A percentile compares a stretch with the other conserved stretches of the same genome.
phyloP scores from a whole-genome alignment of 2,329 filamentous ascomycete genomes.

The Macrophomina pseudophaseolina region DNA sequence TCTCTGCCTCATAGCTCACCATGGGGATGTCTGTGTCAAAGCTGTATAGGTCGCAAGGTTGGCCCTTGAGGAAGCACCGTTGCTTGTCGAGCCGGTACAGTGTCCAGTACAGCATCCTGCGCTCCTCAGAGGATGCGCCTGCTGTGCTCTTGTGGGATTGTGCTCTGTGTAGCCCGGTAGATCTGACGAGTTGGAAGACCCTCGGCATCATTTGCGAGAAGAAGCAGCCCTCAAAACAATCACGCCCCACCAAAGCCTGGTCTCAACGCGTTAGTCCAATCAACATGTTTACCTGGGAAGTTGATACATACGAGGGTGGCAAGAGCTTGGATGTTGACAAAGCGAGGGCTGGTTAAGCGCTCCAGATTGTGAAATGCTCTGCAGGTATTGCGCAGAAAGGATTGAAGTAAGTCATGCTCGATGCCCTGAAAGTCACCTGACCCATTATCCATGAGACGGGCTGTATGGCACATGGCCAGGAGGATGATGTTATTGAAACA shows the following conservation, averaged over 20 bases:
- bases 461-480: conserved; percentile 3
- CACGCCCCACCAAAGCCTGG: not conserved
- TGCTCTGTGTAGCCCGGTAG: not conserved
- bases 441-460: not conserved
- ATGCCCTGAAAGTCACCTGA: not conserved
- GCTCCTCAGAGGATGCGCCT: not conserved
- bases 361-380: conserved; percentile 2
- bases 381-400: not conserved
- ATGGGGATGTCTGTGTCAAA: conserved; percentile 2
- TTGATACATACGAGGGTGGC: not conserved
- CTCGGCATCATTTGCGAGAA: conserved; percentile 2
- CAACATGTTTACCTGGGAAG: not conserved
- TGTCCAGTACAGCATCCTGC: conserved; percentile 4
- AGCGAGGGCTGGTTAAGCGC: not conserved
- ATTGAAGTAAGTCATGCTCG: conserved; percentile 1
- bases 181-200: not conserved
- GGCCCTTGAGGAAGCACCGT: conserved; percentile 4
- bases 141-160: not conserved
- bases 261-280: not conserved
- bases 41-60: conserved; percentile 6
- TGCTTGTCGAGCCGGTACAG: not conserved
- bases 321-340: conserved; percentile 1
- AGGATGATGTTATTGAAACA: conserved; percentile 9
- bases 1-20: not conserved
- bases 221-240: conserved; percentile 3